Base-by-base conservation (phyloP, 768 basidiomycete species). In the Termitomyces sp. region DNA sequence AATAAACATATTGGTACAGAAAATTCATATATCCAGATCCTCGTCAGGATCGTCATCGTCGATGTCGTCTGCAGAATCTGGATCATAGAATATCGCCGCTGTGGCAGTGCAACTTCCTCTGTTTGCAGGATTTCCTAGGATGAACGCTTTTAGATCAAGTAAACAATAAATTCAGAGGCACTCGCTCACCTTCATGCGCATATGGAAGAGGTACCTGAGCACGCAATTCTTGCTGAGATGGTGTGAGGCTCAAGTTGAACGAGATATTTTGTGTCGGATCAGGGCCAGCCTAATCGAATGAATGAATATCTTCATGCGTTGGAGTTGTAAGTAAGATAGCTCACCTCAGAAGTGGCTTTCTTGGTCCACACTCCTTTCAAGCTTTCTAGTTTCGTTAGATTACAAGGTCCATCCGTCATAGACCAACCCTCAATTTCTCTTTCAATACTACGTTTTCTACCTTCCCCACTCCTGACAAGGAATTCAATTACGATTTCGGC, bases 1-100 rank as follows among this genome's bases (percentile, higher is more conserved):
- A 17, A 37, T 37, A 7, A 37, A 37, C 35, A 32, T 19, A 32
- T n/a, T 2, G 21, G 19, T 15, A 19, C 42, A 41, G 45, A 32
- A 14, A 15, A 5, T 40, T 66, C 64, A 93, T 55, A 94, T 88
- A 63, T 96, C 90, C 57, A 96, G 73, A 70, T 96, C 93, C 66
- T 96, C 94, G 62, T 97, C 94, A 21, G 94, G 94, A 74, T 97
- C 94, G 53, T 96, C 94, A 53, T 95, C 94, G 65, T 97, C 94
- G 49, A 95, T 81, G 61, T 97, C 94, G 64, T 97, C 94, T 26
- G 89, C 93, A 26, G 90, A 92, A 66, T 95, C 94, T 9, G 94
- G 93, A 61, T 94, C 91, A 60, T 96, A 97, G 57, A 87, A 76
- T 53, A 97, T 95, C 1, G 81, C 76, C 10, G 76, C 74, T 26